Percentiles rank a stretch among this genome's conserved stretches.
These are phyloP conservation scores for Lactuca saligna DNA, from an alignment of 129 eudicot genomes.

Conservation along the genomic window DNA sequence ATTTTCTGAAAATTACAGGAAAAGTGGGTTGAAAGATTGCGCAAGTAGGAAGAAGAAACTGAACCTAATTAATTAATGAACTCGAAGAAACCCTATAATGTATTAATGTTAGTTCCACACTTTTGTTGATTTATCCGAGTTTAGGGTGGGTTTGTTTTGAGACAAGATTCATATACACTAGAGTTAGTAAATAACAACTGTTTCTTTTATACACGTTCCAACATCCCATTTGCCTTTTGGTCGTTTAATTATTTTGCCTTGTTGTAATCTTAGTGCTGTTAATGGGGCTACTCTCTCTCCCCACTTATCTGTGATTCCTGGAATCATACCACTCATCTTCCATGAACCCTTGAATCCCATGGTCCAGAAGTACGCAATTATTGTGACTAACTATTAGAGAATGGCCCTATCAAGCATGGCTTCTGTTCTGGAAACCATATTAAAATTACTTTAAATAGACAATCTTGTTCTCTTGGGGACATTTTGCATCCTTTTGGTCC, in stretches of 20 bases:
- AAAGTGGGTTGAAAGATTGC: background rate
- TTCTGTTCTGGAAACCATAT: background rate
- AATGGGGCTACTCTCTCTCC: background rate
- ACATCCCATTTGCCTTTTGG: background rate
- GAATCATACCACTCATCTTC: background rate
- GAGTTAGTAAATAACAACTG: background rate
- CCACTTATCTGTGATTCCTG: background rate
- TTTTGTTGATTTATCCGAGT: background rate
- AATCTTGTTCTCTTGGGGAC: background rate
- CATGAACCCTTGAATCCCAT: background rate
- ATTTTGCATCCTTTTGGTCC: background rate
- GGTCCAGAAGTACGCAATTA: background rate
- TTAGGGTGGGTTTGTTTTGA: background rate
- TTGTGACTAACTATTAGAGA: background rate
- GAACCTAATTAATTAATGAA: background rate
- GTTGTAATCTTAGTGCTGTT: background rate
- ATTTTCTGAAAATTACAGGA: background rate
- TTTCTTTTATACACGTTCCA: background rate
- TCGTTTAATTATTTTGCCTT: too few species aligned
- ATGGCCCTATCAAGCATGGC: conserved; percentile 2
- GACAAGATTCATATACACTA: background rate
- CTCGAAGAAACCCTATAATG: background rate
- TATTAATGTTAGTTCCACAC: background rate
- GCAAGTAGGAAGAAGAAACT: background rate
- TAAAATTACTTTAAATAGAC: background rate